Percentiles rank a stretch among this genome's conserved stretches.
Conservation (phyloP, 208 protist species). For the Crithidia thermophila region DNA sequence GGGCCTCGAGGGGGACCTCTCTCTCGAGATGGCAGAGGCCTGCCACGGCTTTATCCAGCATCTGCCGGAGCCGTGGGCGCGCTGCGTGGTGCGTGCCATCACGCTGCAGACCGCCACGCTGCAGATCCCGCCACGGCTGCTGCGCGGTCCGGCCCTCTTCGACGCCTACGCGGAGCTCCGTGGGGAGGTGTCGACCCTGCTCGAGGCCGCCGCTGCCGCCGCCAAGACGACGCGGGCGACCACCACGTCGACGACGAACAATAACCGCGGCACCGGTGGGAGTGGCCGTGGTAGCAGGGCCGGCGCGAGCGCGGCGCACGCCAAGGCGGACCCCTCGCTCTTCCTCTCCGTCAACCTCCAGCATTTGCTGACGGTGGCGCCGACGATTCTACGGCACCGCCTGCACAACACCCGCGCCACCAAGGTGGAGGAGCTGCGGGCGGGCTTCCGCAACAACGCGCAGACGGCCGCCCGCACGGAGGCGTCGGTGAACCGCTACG, state of each 20-base stretch:
- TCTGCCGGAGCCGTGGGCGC: constrained; percentile 46
- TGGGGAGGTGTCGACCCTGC: constrained; percentile 39
- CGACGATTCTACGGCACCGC: constrained; percentile 42
- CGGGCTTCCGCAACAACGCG: constrained; percentile 24
- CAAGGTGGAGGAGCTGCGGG: constrained; percentile 38
- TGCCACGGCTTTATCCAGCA: constrained; percentile 38
- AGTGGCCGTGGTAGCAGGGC: background rate
- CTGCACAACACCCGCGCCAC: constrained; percentile 37
- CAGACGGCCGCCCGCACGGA: constrained; percentile 24
- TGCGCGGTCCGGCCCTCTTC: constrained; percentile 40
- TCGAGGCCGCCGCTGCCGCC: constrained; percentile 9
- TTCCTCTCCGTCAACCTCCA: constrained; percentile 37
- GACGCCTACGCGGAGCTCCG: constrained; percentile 62
- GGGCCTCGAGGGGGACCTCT: constrained; percentile 3
- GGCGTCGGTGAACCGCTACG: constrained; percentile 41
- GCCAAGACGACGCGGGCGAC: constrained; percentile 6
- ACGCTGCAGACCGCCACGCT: constrained; percentile 62
- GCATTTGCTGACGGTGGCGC: constrained; percentile 36
- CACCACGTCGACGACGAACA: background rate
- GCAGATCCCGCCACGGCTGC: constrained; percentile 47
- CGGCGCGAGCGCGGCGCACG: background rate
- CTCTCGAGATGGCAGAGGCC: constrained; percentile 28
- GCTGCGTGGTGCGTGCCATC: constrained; percentile 47
- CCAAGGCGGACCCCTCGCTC: background rate
- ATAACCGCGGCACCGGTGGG: background rate